Evolutionary conservation across 805 yeast genomes (phyloP), one percentile per base, ranked within the genome.

Genomic region (Huiozyma sinensis): DNA sequence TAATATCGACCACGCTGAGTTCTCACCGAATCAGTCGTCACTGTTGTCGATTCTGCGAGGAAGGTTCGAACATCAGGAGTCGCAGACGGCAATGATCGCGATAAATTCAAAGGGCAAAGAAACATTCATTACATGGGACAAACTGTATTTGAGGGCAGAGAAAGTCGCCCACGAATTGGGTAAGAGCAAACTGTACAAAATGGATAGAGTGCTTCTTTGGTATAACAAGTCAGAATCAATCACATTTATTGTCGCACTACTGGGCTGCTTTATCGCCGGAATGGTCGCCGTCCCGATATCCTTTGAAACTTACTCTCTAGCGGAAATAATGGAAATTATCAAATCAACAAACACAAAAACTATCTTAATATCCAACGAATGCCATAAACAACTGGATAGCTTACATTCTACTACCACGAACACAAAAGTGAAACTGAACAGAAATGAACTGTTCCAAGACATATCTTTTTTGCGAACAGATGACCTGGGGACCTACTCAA

Each of bases 251-350:
- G 76, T 84, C 1, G 94, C 97, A 0, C 61, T 92, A 17, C 75
- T 87, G 60, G 98, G 96, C 6, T 89, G 97, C 58, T 85, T 90
- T 51, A 68, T 90, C 45, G 95, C 97, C 1, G 95, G 95, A 2
- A 83, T 87, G 39, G 89, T 92, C 2, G 97, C 97, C 0, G 90
- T 92, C 5, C 98, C 98, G 0, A 78, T 92, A 36, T 84, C 84
- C 43, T 80, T 87, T 46, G 83, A 79, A 43, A 73, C 78, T 28
- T 81, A 82, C 31, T 51, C 62, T 4, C 65, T 80, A 28, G 68
- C 69, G 36, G 95, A 88, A 50, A 77, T 88, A 47, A 71, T 77
- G 10, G 79, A 77, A 47, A 82, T 89, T 32, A 76, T 89, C 62
- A 74, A 73, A 38, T 69, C 75, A 31, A 84, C 97, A 0, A 84